A percentile compares a stretch with the other conserved stretches of the same genome.
These are phyloP conservation scores for Tricladium varicosporioides DNA, from an alignment of 2,329 filamentous ascomycete genomes.

Conservation along the genomic window DNA sequence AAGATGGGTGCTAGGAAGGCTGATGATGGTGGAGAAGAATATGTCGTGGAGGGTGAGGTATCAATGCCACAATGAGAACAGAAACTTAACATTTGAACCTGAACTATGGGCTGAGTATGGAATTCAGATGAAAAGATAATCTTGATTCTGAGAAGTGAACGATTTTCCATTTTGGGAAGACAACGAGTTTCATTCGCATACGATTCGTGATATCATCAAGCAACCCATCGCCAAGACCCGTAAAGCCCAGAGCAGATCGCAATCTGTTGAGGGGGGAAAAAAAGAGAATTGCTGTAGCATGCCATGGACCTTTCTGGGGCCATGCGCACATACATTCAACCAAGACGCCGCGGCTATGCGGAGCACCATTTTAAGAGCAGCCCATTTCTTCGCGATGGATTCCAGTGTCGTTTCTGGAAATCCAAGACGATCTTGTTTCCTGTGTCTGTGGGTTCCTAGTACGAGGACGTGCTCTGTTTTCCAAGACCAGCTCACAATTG, in stretches of 20 bases:
- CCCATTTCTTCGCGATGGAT: slow-evolving; percentile 23
- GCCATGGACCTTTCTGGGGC: slow-evolving; percentile 10
- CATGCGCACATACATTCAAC: slow-evolving; percentile 16
- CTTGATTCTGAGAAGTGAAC: too few relatives aligned
- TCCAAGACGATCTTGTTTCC: slow-evolving; percentile 19
- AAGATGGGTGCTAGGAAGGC: slow-evolving; percentile 76
- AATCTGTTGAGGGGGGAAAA: slow-evolving; percentile 8
- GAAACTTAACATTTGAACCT: too few relatives aligned
- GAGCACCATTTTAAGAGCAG: slow-evolving; percentile 31
- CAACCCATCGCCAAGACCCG: slow-evolving; percentile 9
- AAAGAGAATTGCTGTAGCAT: slow-evolving; percentile 22
- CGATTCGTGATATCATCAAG: neutral
- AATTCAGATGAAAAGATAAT: neutral
- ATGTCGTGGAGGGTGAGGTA: slow-evolving; percentile 28
- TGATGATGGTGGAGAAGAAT: slow-evolving; percentile 27
- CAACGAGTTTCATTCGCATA: neutral
- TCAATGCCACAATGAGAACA: neutral
- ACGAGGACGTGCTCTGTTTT: slow-evolving; percentile 23
- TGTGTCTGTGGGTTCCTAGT: slow-evolving; percentile 16
- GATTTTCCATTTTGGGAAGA: neutral
- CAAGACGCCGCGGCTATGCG: slow-evolving; percentile 26
- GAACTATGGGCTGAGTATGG: neutral
- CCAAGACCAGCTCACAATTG: slow-evolving; percentile 14
- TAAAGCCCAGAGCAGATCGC: slow-evolving; percentile 11
- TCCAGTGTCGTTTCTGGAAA: slow-evolving; percentile 28